Base-by-base conservation (phyloP, 805 yeast genomes). In the Wickerhamomyces canadensis region DNA sequence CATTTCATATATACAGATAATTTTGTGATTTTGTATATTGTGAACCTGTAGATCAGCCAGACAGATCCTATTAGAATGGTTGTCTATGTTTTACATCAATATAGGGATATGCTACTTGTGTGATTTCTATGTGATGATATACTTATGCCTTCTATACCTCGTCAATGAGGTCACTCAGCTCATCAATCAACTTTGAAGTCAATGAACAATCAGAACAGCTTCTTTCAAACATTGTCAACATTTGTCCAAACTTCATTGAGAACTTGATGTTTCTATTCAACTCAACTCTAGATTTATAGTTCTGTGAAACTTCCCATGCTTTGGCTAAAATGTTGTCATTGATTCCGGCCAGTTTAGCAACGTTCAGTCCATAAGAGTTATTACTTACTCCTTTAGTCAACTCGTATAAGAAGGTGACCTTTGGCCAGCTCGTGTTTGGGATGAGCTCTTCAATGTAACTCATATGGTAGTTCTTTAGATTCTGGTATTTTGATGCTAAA, bases 301-400 rank as follows among this genome's bases (percentile, higher is more conserved):
- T 96, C 10, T 71, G 66, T 0, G 97, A 93, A 53, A 88, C 85
- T 38, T 95, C 70, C 54, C 85, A 87, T 6, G 98, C 96, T 91
- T 86, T 85, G 41, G 76, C 72, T 37, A 93, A 78, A 35, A 93
- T 91, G 52, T 87, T 85, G 19, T 69, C 67, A 3, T 97, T 97
- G 57, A 93, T 93, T 47, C 84, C 80, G 11, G 93, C 98, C 22
- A 91, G 75, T 61, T 91, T 97, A 0, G 98, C 98, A 31, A 93
- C 99, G 56, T 93, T 95, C 36, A 93, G 85, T 51, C 99, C 99
- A 66, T 93, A 93, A 0, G 97, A 88, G 58, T 86, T 91, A 54
- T 83, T 94, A 3, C 95, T 80, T 29, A 87, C 74, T 4, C 99
- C 99, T 2, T 84, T 83, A 43, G 84, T 96, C 14, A 93, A 95